These are phyloP conservation scores for Leptographium flavum DNA, from an alignment of 2,329 filamentous ascomycete species.

Conservation along the genomic window DNA sequence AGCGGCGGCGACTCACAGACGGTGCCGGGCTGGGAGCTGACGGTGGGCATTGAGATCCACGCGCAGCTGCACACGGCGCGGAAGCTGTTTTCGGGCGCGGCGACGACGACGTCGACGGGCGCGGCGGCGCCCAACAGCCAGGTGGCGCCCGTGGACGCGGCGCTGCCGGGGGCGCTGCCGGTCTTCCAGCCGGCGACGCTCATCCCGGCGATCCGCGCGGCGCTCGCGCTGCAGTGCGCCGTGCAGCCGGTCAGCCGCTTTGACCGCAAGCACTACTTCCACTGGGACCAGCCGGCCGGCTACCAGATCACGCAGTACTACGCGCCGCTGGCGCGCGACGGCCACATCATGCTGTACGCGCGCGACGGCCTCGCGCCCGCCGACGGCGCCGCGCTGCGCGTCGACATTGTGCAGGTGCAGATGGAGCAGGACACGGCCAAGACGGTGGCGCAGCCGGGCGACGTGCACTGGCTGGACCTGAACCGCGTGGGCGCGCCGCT, in stretches of 20 bases:
- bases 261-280: slow-evolving; percentile 97
- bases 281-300: slow-evolving; percentile 91
- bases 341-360: slow-evolving; percentile 52
- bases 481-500: slow-evolving; percentile 85
- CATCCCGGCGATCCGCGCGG: slow-evolving; percentile 80
- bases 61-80: slow-evolving; percentile 79
- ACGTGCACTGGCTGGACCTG: slow-evolving; percentile 72
- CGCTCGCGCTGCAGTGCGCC: slow-evolving; percentile 67
- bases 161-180: slow-evolving; percentile 81
- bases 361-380: slow-evolving; percentile 69
- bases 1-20: too few species aligned
- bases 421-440: slow-evolving; percentile 98
- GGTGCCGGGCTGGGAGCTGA: slow-evolving; percentile 71
- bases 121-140: slow-evolving; percentile 84
- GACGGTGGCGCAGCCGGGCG: slow-evolving; percentile 63
- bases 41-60: slow-evolving; percentile 93
- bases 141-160: slow-evolving; percentile 76
- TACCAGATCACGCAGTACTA: slow-evolving; percentile 99
- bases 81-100: slow-evolving; percentile 77
- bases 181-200: slow-evolving; percentile 70
- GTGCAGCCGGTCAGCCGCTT: slow-evolving; percentile 69
- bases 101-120: slow-evolving; percentile 44
- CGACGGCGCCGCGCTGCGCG: slow-evolving; percentile 52
- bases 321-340: slow-evolving; percentile 53
- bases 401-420: slow-evolving; percentile 88